Evolutionary conservation across 768 basidiomycete genomes (phyloP).

Genomic region (Paxillus ammoniavirescens): DNA sequence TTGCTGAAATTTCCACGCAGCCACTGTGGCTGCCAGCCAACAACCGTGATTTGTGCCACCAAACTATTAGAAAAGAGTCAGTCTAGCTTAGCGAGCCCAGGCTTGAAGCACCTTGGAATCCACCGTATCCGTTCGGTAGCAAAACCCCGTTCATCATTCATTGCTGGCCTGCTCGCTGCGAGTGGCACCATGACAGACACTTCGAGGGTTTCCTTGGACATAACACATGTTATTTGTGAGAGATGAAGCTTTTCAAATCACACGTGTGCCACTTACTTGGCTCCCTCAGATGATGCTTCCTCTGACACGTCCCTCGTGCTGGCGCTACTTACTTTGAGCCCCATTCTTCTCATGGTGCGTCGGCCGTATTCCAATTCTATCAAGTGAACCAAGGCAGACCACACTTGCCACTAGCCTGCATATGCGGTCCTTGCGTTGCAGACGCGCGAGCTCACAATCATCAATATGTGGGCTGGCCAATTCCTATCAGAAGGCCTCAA

Average conservation of each 20-base stretch:
- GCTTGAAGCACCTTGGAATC: no score
- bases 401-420: constrained; percentile 51
- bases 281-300: constrained; percentile 53
- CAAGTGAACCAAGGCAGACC: background rate
- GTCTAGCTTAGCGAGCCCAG: no score
- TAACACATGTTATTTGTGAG: constrained; percentile 67
- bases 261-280: constrained; percentile 2
- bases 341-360: constrained; percentile 69
- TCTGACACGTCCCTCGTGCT: constrained; percentile 55
- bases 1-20: no score
- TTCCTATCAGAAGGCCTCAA: constrained; percentile 70
- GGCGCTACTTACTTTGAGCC: constrained; percentile 65
- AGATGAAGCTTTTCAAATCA: background rate
- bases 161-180: background rate
- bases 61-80: no score
- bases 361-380: background rate
- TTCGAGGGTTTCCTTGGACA: constrained; percentile 51
- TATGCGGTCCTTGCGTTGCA: constrained; percentile 74
- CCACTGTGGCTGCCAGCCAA: no score
- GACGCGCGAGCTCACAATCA: constrained; percentile 76
- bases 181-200: constrained; percentile 3
- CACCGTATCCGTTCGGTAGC: no score
- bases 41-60: no score
- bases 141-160: no score
- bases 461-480: constrained; percentile 85